A percentile compares a stretch with the other conserved stretches of the same genome.
Evolutionary conservation across 352 stramenopile genomes (phyloP).

Genomic region (Pythium graminicola): DNA sequence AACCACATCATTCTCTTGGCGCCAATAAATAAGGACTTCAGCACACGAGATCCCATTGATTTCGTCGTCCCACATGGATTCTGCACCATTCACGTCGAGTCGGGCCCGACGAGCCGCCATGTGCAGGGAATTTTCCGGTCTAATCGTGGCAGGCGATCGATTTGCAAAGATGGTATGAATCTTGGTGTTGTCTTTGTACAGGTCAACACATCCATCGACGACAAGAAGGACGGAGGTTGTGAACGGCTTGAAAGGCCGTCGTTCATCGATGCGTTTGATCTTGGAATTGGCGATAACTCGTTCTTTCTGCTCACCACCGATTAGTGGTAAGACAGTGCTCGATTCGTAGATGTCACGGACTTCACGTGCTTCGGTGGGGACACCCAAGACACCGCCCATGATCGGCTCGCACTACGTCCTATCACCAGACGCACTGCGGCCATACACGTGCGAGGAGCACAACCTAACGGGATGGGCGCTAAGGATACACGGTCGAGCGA

Average conservation of each 20-base stretch:
- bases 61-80: constrained; percentile 21
- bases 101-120: constrained; percentile 9
- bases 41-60: background rate
- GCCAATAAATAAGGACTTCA: constrained; percentile 54
- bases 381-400: constrained; percentile 52
- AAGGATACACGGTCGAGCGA: too few relatives aligned
- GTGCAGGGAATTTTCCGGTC: constrained; percentile 9
- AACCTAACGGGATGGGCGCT: too few relatives aligned
- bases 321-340: constrained; percentile 57
- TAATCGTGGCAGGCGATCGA: constrained; percentile 19
- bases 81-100: constrained; percentile 14
- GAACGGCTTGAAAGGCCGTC: constrained; percentile 23
- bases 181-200: constrained; percentile 42
- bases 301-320: constrained; percentile 42
- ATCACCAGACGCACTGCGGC: background rate
- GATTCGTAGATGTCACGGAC: constrained; percentile 44
- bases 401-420: constrained; percentile 9
- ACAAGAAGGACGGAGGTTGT: constrained; percentile 42
- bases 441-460: constrained; percentile 3
- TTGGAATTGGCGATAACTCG: constrained; percentile 41
- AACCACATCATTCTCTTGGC: constrained; percentile 49
- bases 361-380: constrained; percentile 30
- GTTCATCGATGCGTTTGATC: constrained; percentile 37
- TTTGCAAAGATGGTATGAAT: constrained; percentile 31
- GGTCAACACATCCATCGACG: constrained; percentile 43